Percentiles rank a stretch among this genome's conserved stretches.
These are phyloP conservation scores for Penicillium pancosmium DNA, from an alignment of 495 filamentous ascomycete genomes.

Conservation along the genomic window DNA sequence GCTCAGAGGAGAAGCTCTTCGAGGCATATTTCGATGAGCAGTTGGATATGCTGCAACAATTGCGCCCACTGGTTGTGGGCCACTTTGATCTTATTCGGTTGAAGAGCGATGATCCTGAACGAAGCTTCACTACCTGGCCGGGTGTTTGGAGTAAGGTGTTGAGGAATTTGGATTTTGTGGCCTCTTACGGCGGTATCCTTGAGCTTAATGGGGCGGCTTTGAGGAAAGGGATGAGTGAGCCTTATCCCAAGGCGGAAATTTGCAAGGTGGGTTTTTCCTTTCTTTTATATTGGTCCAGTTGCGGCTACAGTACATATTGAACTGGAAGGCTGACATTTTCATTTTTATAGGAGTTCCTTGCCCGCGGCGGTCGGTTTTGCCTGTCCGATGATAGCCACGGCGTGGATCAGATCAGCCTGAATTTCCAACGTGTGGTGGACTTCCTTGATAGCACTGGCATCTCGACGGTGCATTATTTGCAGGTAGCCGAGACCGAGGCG, in stretches of 20 bases:
- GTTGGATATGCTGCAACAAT: constrained; percentile 71
- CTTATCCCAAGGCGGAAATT: constrained; percentile 81
- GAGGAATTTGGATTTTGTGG: constrained; percentile 73
- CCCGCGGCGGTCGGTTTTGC: constrained; percentile 76
- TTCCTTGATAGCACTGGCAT: constrained; percentile 58
- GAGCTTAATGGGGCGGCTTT: constrained; percentile 87
- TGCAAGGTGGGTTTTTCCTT: constrained; percentile 62
- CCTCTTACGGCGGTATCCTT: constrained; percentile 74
- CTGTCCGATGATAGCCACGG: constrained; percentile 92
- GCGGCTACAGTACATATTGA: not conserved
- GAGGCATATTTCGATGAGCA: constrained; percentile 87
- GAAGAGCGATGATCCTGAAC: constrained; percentile 67
- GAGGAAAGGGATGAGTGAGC: constrained; percentile 86
- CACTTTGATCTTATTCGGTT: constrained; percentile 93
- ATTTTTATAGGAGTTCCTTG: constrained; percentile 54
- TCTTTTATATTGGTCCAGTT: constrained; percentile 11
- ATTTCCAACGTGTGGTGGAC: constrained; percentile 62
- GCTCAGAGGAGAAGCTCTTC: constrained; percentile 72
- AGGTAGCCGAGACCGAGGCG: constrained; percentile 29
- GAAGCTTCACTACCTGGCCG: constrained; percentile 54
- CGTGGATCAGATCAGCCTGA: constrained; percentile 74
- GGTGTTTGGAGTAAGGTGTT: constrained; percentile 72
- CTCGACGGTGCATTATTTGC: constrained; percentile 42
- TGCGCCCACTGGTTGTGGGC: constrained; percentile 80
- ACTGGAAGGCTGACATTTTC: constrained; percentile 11